Conservation (phyloP, 768 basidiomycete genomes). For the Galerina sulciceps region DNA sequence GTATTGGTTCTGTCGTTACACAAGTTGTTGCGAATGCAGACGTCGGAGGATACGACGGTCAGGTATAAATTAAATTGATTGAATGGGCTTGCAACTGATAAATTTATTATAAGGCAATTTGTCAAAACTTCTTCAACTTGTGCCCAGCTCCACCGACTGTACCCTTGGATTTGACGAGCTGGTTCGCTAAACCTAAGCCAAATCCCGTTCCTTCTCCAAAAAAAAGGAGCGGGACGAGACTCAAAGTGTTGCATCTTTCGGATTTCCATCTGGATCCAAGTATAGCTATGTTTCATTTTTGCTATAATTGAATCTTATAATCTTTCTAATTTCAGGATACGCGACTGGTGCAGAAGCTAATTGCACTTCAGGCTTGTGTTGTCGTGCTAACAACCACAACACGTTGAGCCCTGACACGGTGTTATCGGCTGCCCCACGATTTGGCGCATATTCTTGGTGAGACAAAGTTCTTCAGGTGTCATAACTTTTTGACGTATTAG, state of each 20-base stretch:
- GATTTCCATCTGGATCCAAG: conserved; percentile 80
- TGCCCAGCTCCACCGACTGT: conserved; percentile 63
- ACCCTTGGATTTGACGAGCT: conserved; percentile 63
- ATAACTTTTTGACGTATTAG: background rate
- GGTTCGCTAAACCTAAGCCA: conserved; percentile 83
- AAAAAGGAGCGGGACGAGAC: conserved; percentile 62
- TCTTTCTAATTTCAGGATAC: conserved; percentile 47
- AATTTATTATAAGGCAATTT: conserved; percentile 44
- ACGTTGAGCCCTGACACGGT: conserved; percentile 50
- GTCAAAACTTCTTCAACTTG: conserved; percentile 58
- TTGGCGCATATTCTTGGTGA: conserved; percentile 65
- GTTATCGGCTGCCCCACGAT: conserved; percentile 67
- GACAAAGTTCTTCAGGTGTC: background rate
- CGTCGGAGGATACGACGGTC: conserved; percentile 74
- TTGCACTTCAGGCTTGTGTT: conserved; percentile 70
- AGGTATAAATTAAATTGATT: conserved; percentile 41
- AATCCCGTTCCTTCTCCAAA: conserved; percentile 62
- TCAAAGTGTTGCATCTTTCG: conserved; percentile 79
- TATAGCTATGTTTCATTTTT: conserved; percentile 29
- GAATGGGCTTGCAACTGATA: background rate
- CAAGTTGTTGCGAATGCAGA: conserved; percentile 76
- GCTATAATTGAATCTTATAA: background rate
- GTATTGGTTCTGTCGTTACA: conserved; percentile 63
- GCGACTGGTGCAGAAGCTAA: conserved; percentile 74
- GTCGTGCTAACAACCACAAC: conserved; percentile 59